Evolutionary conservation across 225 moss, liverwort and hornwort genomes (phyloP).

Genomic region (Polytrichum formosum): DNA sequence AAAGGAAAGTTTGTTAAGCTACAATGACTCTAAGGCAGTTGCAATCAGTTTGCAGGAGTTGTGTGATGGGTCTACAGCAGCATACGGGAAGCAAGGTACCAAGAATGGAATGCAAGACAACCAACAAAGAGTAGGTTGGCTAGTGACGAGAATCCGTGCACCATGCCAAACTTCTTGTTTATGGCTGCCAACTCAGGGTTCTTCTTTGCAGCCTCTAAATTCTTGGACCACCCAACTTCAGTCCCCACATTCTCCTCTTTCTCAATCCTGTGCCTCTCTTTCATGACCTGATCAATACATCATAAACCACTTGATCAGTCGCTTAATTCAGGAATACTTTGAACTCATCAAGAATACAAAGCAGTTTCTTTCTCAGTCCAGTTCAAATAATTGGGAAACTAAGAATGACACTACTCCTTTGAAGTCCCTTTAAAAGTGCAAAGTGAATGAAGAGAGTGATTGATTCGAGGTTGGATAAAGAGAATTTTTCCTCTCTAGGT

Average conservation of each 20-base stretch:
- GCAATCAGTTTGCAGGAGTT: too few relatives aligned
- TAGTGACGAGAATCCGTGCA: slow-evolving; percentile 72
- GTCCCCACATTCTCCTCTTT: slow-evolving; percentile 56
- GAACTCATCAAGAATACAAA: not conserved
- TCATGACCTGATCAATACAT: slow-evolving; percentile 58
- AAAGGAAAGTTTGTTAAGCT: too few relatives aligned
- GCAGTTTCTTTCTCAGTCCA: too few relatives aligned
- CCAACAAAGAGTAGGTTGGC: slow-evolving; percentile 66
- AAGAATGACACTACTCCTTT: too few relatives aligned
- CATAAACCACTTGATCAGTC: not conserved
- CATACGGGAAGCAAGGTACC: slow-evolving; percentile 65
- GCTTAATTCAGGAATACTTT: too few relatives aligned
- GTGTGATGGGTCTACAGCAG: slow-evolving; percentile 25
- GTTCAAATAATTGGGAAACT: too few relatives aligned
- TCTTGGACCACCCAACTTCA: slow-evolving; percentile 68
- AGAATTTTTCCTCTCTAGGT: too few relatives aligned
- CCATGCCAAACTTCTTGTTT: slow-evolving; percentile 80
- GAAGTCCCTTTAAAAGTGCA: too few relatives aligned
- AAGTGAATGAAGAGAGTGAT: too few relatives aligned
- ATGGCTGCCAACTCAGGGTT: slow-evolving; percentile 71
- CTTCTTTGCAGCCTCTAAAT: slow-evolving; percentile 56
- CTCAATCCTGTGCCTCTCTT: slow-evolving; percentile 78
- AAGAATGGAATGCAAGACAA: slow-evolving; percentile 62
- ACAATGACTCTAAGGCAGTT: too few relatives aligned
- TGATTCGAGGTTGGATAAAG: too few relatives aligned